A percentile compares a stretch with the other conserved stretches of the same genome.
phyloP scores from a whole-genome alignment of 495 filamentous ascomycete species.

The Hypoxylon crocopeplum region DNA sequence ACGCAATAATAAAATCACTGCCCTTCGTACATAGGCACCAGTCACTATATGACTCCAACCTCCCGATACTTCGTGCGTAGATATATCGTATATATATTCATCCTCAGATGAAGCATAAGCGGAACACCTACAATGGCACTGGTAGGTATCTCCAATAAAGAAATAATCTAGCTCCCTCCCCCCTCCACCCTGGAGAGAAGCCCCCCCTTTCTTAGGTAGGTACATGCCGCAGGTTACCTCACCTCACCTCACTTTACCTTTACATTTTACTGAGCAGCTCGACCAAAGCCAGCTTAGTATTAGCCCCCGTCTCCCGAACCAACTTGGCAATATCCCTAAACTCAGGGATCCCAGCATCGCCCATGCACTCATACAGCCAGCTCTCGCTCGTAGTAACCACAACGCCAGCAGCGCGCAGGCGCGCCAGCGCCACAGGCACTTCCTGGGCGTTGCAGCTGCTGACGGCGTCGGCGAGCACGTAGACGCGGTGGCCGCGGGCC shows the following conservation, averaged over 20 bases:
- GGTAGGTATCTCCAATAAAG: too few species aligned
- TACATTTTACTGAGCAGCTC: constrained; percentile 73
- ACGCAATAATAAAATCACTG: too few species aligned
- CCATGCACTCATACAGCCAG: constrained; percentile 90
- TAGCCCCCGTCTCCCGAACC: constrained; percentile 76
- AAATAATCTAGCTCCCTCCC: too few species aligned
- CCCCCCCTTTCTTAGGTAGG: too few species aligned
- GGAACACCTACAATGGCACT: too few species aligned
- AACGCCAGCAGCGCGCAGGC: constrained; percentile 78
- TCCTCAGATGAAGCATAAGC: too few species aligned
- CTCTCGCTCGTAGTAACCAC: constrained; percentile 89
- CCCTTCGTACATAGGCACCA: too few species aligned
- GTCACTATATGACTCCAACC: too few species aligned
- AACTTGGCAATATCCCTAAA: constrained; percentile 75
- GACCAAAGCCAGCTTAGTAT: constrained; percentile 69
- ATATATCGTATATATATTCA: too few species aligned
- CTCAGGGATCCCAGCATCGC: constrained; percentile 78
- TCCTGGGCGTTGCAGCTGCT: constrained; percentile 85
- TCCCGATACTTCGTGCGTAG: too few species aligned
- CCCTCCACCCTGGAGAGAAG: too few species aligned
- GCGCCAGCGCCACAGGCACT: constrained; percentile 74
- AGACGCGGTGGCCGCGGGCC: constrained; percentile 76
- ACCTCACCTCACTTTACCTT: not conserved
- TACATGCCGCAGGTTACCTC: not conserved
- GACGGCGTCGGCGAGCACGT: constrained; percentile 90